These are phyloP conservation scores for Monosporozyma aquatica DNA, from an alignment of 805 yeast genomes.

Conservation along the genomic window DNA sequence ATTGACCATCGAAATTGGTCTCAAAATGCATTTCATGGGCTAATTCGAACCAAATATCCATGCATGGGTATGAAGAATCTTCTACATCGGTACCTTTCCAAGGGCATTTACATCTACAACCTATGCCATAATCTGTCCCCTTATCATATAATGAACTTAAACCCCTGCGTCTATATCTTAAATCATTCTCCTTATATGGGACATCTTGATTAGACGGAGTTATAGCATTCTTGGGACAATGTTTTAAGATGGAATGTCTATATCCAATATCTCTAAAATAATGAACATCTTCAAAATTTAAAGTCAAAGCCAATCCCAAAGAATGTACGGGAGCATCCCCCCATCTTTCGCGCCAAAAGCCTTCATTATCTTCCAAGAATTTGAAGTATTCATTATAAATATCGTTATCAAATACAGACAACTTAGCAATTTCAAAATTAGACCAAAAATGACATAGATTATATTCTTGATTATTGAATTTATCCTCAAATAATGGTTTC, in stretches of 20 bases:
- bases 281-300: constrained; percentile 64
- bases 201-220: constrained; percentile 32
- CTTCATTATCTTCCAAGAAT: constrained; percentile 61
- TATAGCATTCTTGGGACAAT: constrained; percentile 59
- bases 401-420: constrained; percentile 61
- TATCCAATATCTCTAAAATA: constrained; percentile 92
- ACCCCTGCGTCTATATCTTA: constrained; percentile 23
- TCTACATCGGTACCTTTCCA: constrained; percentile 44
- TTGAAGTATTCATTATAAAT: constrained; percentile 61
- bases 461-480: constrained; percentile 58
- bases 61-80: constrained; percentile 43
- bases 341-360: constrained; percentile 90
- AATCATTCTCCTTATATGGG: constrained; percentile 32
- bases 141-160: constrained; percentile 32
- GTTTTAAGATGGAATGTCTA: constrained; percentile 68
- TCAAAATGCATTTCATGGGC: constrained; percentile 9
- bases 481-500: constrained; percentile 37
- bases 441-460: constrained; percentile 88
- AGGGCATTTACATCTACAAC: constrained; percentile 78
- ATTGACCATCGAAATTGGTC: constrained; percentile 7
- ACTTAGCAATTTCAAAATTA: constrained; percentile 83
- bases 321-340: constrained; percentile 97
- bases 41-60: constrained; percentile 42
- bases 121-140: constrained; percentile 44
- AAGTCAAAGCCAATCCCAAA: constrained; percentile 69